Conservation (phyloP, 345 rosid species). For the Citrus unshiu region DNA sequence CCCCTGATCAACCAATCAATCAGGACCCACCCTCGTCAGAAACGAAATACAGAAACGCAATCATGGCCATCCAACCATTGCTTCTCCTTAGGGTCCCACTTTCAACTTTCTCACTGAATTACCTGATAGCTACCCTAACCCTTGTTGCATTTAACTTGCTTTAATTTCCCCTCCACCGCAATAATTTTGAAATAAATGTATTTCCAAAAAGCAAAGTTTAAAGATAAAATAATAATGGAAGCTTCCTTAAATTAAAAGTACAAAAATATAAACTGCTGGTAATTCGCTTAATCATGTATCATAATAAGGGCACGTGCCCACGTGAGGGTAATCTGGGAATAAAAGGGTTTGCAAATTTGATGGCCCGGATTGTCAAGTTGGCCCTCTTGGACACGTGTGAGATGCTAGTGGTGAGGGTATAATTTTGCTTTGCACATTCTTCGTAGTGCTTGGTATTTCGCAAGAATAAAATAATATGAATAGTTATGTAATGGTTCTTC, state of each 20-base stretch:
- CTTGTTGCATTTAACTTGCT: not conserved
- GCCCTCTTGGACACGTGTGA: conserved; percentile 2
- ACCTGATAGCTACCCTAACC: not conserved
- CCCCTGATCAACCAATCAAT: not conserved
- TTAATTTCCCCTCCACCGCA: not conserved
- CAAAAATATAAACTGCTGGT: not conserved
- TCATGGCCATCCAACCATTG: conserved; percentile 10
- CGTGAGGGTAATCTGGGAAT: not conserved
- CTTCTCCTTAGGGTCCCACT: not conserved
- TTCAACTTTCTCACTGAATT: not conserved
- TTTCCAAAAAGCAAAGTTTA: not conserved
- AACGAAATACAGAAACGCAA: not conserved
- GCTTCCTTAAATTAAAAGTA: not conserved
- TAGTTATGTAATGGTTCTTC: conserved; percentile 8
- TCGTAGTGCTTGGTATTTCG: not conserved
- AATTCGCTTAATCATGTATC: not conserved
- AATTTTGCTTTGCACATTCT: not conserved
- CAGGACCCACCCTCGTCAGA: not conserved
- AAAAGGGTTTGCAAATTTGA: not conserved
- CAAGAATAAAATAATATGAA: not conserved
- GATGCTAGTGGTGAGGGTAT: not conserved
- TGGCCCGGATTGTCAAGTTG: not conserved
- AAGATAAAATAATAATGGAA: not conserved
- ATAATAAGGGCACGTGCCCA: not conserved
- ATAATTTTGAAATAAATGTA: too few relatives aligned